phyloP scores from a whole-genome alignment of 192 early-diverging fungal genomes.

The Rhizoclosmatium sp. region DNA sequence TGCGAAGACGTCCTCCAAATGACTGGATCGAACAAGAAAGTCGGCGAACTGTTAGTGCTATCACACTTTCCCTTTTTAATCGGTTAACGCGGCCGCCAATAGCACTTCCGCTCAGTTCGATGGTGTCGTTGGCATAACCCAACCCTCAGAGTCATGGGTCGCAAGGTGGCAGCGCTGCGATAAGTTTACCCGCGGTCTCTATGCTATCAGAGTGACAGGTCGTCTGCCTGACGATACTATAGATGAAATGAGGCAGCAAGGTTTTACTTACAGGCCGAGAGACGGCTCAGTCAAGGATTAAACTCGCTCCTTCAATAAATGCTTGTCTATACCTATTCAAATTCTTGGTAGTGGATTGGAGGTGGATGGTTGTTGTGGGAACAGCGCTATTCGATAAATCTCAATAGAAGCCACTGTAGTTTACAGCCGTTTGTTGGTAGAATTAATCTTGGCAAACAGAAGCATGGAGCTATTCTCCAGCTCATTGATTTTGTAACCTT shows the following conservation, averaged over 20 bases:
- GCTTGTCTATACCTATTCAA: too few species aligned
- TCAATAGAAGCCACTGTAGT: too few species aligned
- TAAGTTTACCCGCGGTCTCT: slow-evolving; percentile 58
- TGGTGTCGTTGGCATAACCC: slow-evolving; percentile 55
- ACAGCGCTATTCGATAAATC: too few species aligned
- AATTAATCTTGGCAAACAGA: too few species aligned
- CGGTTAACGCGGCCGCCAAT: neutral
- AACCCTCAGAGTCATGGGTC: slow-evolving; percentile 56
- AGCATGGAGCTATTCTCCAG: too few species aligned
- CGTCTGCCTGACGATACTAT: slow-evolving; percentile 54
- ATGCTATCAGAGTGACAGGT: slow-evolving; percentile 59
- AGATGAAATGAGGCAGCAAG: slow-evolving; percentile 44
- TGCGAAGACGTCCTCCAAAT: slow-evolving; percentile 56
- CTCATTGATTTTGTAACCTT: too few species aligned
- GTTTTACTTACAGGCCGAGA: slow-evolving; percentile 58
- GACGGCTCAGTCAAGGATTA: slow-evolving; percentile 61
- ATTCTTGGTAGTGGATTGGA: too few species aligned
- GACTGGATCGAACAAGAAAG: slow-evolving; percentile 26
- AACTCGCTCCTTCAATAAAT: neutral
- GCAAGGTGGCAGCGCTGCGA: slow-evolving; percentile 62
- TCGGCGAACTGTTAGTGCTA: neutral
- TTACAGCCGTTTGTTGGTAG: too few species aligned
- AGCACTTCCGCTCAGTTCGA: slow-evolving; percentile 58
- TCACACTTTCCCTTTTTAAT: neutral
- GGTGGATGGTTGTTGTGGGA: too few species aligned